Evolutionary conservation across 148 eudicot genomes (phyloP).

Genomic region (Vaccinium myrtillus): DNA sequence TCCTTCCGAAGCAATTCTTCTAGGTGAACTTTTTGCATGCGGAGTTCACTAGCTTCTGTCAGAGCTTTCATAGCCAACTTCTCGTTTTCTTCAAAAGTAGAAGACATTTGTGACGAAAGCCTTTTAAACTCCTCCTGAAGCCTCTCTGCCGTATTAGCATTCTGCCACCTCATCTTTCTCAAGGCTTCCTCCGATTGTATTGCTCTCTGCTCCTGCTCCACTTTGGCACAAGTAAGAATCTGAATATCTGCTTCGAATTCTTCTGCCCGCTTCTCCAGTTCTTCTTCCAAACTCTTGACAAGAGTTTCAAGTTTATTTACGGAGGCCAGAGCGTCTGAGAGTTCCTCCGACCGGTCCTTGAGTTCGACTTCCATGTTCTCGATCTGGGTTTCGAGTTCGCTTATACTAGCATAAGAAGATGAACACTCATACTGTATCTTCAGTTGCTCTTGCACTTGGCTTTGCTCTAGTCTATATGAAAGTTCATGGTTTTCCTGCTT

Average conservation of each 20-base stretch:
- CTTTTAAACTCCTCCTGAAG: slow-evolving; percentile 83
- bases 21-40: slow-evolving; percentile 53
- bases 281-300: slow-evolving; percentile 59
- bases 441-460: slow-evolving; percentile 73
- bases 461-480: slow-evolving; percentile 66
- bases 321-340: slow-evolving; percentile 40
- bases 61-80: slow-evolving; percentile 63
- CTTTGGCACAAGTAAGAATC: slow-evolving; percentile 54
- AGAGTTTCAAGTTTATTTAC: slow-evolving; percentile 63
- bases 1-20: slow-evolving; percentile 62
- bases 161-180: slow-evolving; percentile 65
- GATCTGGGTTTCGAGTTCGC: slow-evolving; percentile 55
- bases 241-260: slow-evolving; percentile 81
- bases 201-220: slow-evolving; percentile 90
- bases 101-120: slow-evolving; percentile 64
- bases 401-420: slow-evolving; percentile 47
- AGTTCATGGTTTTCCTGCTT: slow-evolving; percentile 92
- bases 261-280: slow-evolving; percentile 62
- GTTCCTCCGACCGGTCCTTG: slow-evolving; percentile 43
- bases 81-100: slow-evolving; percentile 80
- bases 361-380: slow-evolving; percentile 62
- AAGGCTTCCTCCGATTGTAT: slow-evolving; percentile 82
- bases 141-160: slow-evolving; percentile 75
- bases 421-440: slow-evolving; percentile 81
- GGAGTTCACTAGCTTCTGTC: slow-evolving; percentile 67